Evolutionary conservation across 1,139 yeast genomes (phyloP).

Genomic region (Ogataea hybrid): DNA sequence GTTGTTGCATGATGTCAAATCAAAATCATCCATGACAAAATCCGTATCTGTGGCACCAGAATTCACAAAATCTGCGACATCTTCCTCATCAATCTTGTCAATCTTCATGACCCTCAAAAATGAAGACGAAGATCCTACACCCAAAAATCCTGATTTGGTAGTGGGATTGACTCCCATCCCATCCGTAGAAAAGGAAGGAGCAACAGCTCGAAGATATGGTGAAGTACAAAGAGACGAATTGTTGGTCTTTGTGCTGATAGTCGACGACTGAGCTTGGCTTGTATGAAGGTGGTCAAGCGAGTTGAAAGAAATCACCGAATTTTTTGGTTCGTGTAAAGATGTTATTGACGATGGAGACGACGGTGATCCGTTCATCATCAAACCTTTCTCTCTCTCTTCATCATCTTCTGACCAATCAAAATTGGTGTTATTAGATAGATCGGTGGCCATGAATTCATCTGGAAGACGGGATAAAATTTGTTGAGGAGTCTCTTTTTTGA

Average conservation of each 20-base stretch:
- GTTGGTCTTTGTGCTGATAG: conserved; percentile 15
- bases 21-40: conserved; percentile 17
- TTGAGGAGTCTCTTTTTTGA: conserved; percentile 6
- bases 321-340: conserved; percentile 20
- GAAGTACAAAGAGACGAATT: conserved; percentile 26
- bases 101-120: conserved; percentile 35
- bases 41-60: conserved; percentile 7
- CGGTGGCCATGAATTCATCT: conserved; percentile 41
- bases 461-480: conserved; percentile 25
- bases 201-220: conserved; percentile 21
- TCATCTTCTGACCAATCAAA: conserved; percentile 59
- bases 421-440: conserved; percentile 38
- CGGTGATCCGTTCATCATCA: conserved; percentile 10
- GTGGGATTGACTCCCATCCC: conserved; percentile 37
- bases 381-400: conserved; percentile 24
- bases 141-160: conserved; percentile 57
- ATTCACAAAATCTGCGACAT: conserved; percentile 6
- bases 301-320: conserved; percentile 13
- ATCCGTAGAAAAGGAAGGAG: conserved; percentile 21
- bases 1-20: conserved; percentile 3
- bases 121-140: conserved; percentile 59
- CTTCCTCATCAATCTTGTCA: conserved; percentile 27
- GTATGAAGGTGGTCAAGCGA: conserved; percentile 14
- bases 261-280: conserved; percentile 9
- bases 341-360: conserved; percentile 19